These are phyloP conservation scores for Luvunga scandens DNA, from an alignment of 345 rosid species.

Conservation along the genomic window DNA sequence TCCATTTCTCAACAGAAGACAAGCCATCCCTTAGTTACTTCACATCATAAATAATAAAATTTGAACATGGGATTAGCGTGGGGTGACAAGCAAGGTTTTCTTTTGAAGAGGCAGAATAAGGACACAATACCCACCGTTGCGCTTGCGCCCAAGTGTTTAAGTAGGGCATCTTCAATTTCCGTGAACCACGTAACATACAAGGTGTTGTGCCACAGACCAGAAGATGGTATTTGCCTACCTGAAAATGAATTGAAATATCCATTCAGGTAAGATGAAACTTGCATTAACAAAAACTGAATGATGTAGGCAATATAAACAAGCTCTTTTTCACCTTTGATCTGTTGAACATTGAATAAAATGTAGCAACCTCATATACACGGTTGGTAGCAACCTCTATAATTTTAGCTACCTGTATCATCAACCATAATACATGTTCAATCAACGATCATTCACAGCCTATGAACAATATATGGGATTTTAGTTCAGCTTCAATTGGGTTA, in stretches of 20 bases:
- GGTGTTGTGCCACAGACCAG: conserved; percentile 99
- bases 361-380: conserved; percentile 95
- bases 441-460: background rate
- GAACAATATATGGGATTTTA: background rate
- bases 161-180: conserved; percentile 84
- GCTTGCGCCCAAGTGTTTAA: conserved; percentile 96
- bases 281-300: conserved; percentile 3
- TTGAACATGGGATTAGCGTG: background rate
- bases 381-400: conserved; percentile 86
- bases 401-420: conserved; percentile 73
- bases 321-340: conserved; percentile 61
- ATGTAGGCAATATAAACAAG: background rate
- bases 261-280: conserved; percentile 5
- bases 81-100: background rate
- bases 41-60: conserved; percentile 18
- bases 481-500: background rate
- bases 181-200: conserved; percentile 94
- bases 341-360: conserved; percentile 98
- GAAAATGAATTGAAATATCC: conserved; percentile 22
- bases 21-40: conserved; percentile 98
- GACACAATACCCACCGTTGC: conserved; percentile 59
- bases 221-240: conserved; percentile 97
- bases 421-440: background rate
- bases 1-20: conserved; percentile 99
- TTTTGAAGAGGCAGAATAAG: background rate